Evolutionary conservation across 2,329 filamentous ascomycete species (phyloP).

Genomic region (Akanthomyces dipterigenus): DNA sequence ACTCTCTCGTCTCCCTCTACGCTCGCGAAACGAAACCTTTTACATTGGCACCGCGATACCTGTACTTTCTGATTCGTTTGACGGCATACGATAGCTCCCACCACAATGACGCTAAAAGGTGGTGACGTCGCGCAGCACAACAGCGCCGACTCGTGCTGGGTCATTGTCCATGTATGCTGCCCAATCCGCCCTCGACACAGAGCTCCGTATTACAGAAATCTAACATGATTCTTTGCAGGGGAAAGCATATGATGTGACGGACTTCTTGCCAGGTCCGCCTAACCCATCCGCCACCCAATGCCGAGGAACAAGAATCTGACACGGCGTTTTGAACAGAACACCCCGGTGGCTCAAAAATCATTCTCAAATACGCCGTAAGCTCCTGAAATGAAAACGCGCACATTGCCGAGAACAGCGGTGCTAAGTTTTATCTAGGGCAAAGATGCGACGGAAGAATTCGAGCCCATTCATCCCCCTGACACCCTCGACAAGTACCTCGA

Average conservation of each 20-base stretch:
- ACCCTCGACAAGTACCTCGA: slow-evolving; percentile 82
- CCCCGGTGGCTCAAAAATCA: slow-evolving; percentile 84
- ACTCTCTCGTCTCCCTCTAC: background rate
- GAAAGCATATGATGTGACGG: slow-evolving; percentile 83
- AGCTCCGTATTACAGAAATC: background rate
- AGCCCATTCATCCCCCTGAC: slow-evolving; percentile 82
- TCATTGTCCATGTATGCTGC: slow-evolving; percentile 65
- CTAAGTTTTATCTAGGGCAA: slow-evolving; percentile 51
- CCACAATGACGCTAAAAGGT: slow-evolving; percentile 41
- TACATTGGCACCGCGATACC: background rate
- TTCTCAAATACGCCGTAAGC: slow-evolving; percentile 80
- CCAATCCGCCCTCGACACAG: background rate
- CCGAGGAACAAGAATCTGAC: background rate
- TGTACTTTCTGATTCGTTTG: background rate
- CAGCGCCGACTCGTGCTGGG: slow-evolving; percentile 80
- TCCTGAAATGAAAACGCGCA: background rate
- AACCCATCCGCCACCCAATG: background rate
- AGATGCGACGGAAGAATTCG: slow-evolving; percentile 87
- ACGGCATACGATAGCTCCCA: background rate
- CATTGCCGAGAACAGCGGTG: background rate
- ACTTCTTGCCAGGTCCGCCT: slow-evolving; percentile 66
- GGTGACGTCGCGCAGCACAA: slow-evolving; percentile 63
- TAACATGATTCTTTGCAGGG: slow-evolving; percentile 37
- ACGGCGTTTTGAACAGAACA: slow-evolving; percentile 51
- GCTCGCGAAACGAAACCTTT: background rate